These are phyloP conservation scores for Cucumis hystrix DNA, from an alignment of 306 rosid genomes.

Conservation along the genomic window DNA sequence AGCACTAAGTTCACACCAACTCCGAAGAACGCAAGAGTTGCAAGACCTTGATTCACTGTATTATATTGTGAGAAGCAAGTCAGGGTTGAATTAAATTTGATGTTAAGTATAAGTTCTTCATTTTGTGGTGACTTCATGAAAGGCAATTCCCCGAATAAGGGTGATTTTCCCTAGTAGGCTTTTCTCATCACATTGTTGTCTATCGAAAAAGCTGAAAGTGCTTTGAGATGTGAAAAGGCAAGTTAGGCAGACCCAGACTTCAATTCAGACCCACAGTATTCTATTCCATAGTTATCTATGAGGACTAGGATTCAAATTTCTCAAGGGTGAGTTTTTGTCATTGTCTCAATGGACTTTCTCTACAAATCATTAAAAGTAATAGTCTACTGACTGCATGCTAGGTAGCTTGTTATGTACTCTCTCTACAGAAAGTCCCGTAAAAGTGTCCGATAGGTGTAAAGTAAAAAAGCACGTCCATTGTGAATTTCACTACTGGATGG, in stretches of 20 bases:
- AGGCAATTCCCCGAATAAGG: background rate
- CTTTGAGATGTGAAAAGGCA: background rate
- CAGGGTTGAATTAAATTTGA: background rate
- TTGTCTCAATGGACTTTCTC: background rate
- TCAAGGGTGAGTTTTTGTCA: background rate
- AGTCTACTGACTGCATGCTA: background rate
- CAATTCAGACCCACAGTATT: background rate
- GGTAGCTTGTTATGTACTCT: background rate
- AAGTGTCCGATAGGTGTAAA: too few species aligned
- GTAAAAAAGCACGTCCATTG: background rate
- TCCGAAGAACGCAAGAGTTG: conserved; percentile 88
- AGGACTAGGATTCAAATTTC: background rate
- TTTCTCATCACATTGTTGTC: background rate
- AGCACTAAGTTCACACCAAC: conserved; percentile 89
- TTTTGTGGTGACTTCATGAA: conserved; percentile 1
- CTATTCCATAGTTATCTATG: background rate
- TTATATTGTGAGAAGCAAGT: conserved; percentile 12
- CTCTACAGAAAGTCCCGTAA: background rate
- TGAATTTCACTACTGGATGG: background rate
- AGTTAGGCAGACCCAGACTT: background rate
- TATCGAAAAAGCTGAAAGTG: background rate
- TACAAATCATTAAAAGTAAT: background rate
- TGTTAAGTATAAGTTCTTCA: background rate
- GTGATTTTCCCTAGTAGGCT: background rate
- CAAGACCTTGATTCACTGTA: conserved; percentile 89